Conservation (phyloP, 1,284 basidiomycete genomes). For the Exobasidium rhododendri region DNA sequence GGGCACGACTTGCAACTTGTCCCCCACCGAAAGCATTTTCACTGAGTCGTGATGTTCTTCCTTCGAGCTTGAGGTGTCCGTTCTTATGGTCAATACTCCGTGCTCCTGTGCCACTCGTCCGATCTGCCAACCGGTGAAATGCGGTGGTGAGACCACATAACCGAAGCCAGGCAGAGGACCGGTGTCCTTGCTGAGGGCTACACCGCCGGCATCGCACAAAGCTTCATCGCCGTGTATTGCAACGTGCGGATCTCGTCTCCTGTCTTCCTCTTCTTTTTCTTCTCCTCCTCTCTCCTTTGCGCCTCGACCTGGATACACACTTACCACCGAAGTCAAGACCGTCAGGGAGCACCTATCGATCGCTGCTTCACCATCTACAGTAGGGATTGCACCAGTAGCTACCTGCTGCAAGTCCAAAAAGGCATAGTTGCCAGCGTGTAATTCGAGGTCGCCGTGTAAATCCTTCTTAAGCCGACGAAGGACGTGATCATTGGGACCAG, state of each 20-base stretch:
- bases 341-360: conserved; percentile 64
- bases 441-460: conserved; percentile 42
- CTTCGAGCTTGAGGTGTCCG: too few relatives aligned
- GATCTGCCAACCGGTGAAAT: conserved; percentile 67
- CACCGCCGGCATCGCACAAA: conserved; percentile 10
- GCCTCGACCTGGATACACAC: conserved; percentile 65
- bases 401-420: conserved; percentile 79
- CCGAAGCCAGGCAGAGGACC: conserved; percentile 72
- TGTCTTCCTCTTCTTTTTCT: background rate
- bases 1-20: conserved; percentile 54
- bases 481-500: conserved; percentile 57
- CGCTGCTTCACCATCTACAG: background rate
- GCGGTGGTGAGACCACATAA: conserved; percentile 57
- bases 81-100: conserved; percentile 66
- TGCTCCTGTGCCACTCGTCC: conserved; percentile 75
- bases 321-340: conserved; percentile 71
- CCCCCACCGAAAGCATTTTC: conserved; percentile 19
- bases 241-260: too few relatives aligned
- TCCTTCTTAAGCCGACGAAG: conserved; percentile 32
- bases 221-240: conserved; percentile 13
- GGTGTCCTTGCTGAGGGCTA: conserved; percentile 61
- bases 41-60: background rate
- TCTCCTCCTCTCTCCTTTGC: background rate
- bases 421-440: conserved; percentile 69
- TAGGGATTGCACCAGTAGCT: conserved; percentile 59